These are phyloP conservation scores for Zalaria obscura DNA, from an alignment of 2,329 filamentous ascomycete genomes.

Conservation along the genomic window DNA sequence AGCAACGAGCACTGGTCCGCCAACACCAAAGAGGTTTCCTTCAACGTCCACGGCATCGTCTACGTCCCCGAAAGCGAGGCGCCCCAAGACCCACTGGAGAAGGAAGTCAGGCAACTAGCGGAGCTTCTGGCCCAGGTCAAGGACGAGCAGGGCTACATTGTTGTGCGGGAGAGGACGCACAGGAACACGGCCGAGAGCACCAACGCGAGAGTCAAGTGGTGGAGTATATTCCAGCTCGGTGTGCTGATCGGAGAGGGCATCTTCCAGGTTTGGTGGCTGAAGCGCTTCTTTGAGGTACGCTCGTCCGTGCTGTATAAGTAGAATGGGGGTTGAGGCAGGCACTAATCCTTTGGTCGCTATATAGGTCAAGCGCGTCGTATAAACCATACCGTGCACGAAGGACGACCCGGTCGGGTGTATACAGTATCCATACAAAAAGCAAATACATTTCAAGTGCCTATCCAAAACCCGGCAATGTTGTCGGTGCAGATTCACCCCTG, in stretches of 20 bases:
- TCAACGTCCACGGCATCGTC: conserved; percentile 98
- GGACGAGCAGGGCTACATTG: conserved; percentile 95
- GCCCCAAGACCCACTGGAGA: conserved; percentile 75
- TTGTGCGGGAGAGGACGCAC: conserved; percentile 88
- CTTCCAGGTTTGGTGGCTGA: conserved; percentile 99
- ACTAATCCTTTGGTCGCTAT: conserved; percentile 16
- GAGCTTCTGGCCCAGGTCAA: conserved; percentile 85
- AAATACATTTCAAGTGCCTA: too few relatives aligned
- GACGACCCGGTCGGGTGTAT: too few relatives aligned
- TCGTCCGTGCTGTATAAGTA: conserved; percentile 1
- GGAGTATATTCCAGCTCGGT: conserved; percentile 91
- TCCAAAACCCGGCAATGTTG: too few relatives aligned
- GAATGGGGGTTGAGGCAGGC: conserved; percentile 17
- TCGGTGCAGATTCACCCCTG: too few relatives aligned
- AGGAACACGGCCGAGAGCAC: conserved; percentile 98
- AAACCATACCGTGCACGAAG: not conserved
- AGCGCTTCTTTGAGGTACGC: conserved; percentile 83
- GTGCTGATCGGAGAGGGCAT: conserved; percentile 82
- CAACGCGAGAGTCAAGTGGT: conserved; percentile 96
- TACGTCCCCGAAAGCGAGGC: conserved; percentile 85
- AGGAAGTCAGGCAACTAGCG: conserved; percentile 73
- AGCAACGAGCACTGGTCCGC: conserved; percentile 98
- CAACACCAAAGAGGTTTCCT: conserved; percentile 93
- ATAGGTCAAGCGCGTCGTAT: conserved; percentile 26
- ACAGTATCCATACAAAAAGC: too few relatives aligned